Percentiles rank a stretch among this genome's conserved stretches.
These are phyloP conservation scores for Pelargonium cotyledonis DNA, from an alignment of 441 rosid genomes.

Conservation along the genomic window DNA sequence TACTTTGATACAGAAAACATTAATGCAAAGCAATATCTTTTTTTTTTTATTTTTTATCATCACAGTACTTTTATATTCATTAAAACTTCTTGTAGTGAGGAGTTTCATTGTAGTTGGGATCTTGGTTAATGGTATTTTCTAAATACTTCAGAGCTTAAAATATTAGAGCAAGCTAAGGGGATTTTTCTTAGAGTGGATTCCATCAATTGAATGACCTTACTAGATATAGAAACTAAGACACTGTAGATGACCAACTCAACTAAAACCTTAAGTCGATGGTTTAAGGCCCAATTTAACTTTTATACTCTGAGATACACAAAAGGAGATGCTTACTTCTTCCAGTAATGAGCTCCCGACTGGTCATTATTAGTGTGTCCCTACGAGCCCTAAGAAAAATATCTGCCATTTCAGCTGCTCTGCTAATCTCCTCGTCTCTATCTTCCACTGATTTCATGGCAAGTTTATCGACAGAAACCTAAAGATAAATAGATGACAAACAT, in stretches of 20 bases:
- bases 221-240: constrained; percentile 3
- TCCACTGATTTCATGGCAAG: constrained; percentile 67
- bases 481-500: constrained; percentile 12
- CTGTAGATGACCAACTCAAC: too few species aligned
- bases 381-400: constrained; percentile 51
- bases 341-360: constrained; percentile 81
- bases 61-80: too few species aligned
- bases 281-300: too few species aligned
- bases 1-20: not conserved
- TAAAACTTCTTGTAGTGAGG: not conserved
- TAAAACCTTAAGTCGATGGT: too few species aligned
- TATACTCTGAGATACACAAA: not conserved
- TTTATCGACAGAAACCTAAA: constrained; percentile 79
- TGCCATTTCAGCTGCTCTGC: constrained; percentile 66
- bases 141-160: not conserved
- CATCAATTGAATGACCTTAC: not conserved
- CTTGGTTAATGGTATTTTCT: not conserved
- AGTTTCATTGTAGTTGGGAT: not conserved
- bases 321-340: constrained; percentile 59
- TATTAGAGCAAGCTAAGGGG: not conserved
- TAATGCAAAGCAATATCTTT: not conserved
- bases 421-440: constrained; percentile 75
- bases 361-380: constrained; percentile 80
- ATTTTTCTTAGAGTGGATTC: not conserved
- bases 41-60: too few species aligned